These are phyloP conservation scores for Hypoxylon fuscum DNA, from an alignment of 495 filamentous ascomycete genomes.

Conservation along the genomic window DNA sequence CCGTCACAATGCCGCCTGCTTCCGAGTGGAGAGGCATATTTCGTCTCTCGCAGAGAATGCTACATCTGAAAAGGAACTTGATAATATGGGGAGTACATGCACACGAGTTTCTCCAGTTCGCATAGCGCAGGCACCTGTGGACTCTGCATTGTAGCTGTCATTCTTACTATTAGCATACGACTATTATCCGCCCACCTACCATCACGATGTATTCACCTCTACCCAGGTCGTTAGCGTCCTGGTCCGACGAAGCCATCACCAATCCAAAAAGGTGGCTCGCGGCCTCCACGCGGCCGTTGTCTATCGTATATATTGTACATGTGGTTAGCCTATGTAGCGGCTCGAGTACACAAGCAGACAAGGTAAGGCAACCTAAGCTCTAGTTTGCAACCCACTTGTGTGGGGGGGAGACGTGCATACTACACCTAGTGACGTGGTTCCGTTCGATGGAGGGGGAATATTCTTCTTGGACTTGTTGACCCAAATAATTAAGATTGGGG, in stretches of 20 bases:
- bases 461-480: constrained; percentile 16
- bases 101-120: constrained; percentile 29
- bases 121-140: constrained; percentile 41
- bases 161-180: constrained; percentile 10
- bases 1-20: constrained; percentile 30
- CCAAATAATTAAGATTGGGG: constrained; percentile 30
- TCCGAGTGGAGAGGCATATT: constrained; percentile 39
- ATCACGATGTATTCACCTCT: constrained; percentile 29
- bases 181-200: constrained; percentile 21
- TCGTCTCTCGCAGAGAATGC: constrained; percentile 36
- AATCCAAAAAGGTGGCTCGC: constrained; percentile 41
- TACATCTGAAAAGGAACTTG: constrained; percentile 18
- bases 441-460: constrained; percentile 43
- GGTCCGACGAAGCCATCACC: constrained; percentile 38
- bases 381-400: constrained; percentile 22
- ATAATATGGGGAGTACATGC: constrained; percentile 38
- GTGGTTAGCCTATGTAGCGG: too few relatives aligned
- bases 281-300: constrained; percentile 36
- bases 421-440: constrained; percentile 43
- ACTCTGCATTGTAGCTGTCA: constrained; percentile 28
- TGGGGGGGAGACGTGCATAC: constrained; percentile 33
- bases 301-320: constrained; percentile 8
- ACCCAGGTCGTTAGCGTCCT: constrained; percentile 26
- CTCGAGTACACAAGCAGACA: too few relatives aligned
- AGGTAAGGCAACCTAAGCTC: too few relatives aligned